Percentiles rank a stretch among this genome's conserved stretches.
phyloP scores from a whole-genome alignment of 1,139 yeast species.

The Debaryomycetaceae sp. region DNA sequence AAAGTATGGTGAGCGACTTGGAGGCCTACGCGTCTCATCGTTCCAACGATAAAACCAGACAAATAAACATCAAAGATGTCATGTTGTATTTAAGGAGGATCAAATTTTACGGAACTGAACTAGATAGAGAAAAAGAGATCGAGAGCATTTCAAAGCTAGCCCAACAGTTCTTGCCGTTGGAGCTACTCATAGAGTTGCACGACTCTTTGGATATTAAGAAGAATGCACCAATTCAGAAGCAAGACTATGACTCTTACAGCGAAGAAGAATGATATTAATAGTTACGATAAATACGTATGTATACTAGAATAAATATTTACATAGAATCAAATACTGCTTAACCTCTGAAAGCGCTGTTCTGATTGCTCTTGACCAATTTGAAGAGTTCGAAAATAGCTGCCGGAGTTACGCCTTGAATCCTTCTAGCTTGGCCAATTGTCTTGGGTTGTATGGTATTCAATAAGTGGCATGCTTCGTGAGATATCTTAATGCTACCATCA shows the following conservation, averaged over 20 bases:
- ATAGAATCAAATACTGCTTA: neutral
- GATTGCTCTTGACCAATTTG: constrained; percentile 35
- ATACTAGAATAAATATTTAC: constrained; percentile 8
- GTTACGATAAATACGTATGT: constrained; percentile 6
- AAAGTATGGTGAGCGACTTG: constrained; percentile 31
- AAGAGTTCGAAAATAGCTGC: constrained; percentile 72
- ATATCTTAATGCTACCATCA: constrained; percentile 46
- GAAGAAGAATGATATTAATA: neutral
- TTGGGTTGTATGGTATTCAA: constrained; percentile 77
- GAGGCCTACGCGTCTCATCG: constrained; percentile 35
- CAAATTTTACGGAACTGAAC: constrained; percentile 20
- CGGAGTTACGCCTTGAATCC: constrained; percentile 94
- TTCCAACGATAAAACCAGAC: constrained; percentile 15
- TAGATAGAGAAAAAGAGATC: constrained; percentile 15
- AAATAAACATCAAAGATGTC: constrained; percentile 34
- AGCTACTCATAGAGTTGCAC: constrained; percentile 31
- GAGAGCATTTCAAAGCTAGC: constrained; percentile 32
- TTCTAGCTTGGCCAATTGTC: constrained; percentile 90
- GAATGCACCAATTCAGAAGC: neutral
- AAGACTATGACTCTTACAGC: neutral
- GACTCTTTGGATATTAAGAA: constrained; percentile 19
- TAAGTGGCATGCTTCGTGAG: constrained; percentile 70
- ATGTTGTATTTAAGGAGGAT: constrained; percentile 33
- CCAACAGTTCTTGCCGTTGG: constrained; percentile 35
- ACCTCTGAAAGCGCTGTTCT: constrained; percentile 13